Percentiles rank a stretch among this genome's conserved stretches.
phyloP scores from a whole-genome alignment of 2,329 filamentous ascomycete genomes.

The Calonectria ilicicola region DNA sequence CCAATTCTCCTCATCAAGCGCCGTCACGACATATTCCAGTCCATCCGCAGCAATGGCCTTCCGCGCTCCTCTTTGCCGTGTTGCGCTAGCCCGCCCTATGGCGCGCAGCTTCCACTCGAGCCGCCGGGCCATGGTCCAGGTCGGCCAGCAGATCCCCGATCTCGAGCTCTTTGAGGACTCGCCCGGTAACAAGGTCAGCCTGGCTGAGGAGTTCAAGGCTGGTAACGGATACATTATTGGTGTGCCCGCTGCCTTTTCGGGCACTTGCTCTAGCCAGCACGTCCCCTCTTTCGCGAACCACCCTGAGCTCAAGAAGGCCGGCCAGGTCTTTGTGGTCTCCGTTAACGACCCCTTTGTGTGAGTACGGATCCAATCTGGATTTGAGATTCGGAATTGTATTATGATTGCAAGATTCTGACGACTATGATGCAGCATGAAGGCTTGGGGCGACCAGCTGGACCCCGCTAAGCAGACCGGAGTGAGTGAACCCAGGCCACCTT shows the following conservation, averaged over 20 bases:
- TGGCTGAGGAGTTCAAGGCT: constrained; percentile 78
- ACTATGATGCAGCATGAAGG: constrained; percentile 77
- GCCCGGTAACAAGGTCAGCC: constrained; percentile 92
- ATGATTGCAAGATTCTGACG: constrained; percentile 13
- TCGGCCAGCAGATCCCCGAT: constrained; percentile 83
- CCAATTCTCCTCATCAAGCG: constrained; percentile 10
- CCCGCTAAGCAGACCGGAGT: constrained; percentile 80
- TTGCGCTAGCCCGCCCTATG: constrained; percentile 46
- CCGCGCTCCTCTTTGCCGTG: constrained; percentile 50
- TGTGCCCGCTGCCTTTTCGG: constrained; percentile 82
- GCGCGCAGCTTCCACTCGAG: constrained; percentile 73
- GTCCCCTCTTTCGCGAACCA: constrained; percentile 89
- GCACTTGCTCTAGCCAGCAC: constrained; percentile 72
- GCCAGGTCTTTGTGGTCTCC: constrained; percentile 87
- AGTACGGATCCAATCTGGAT: constrained; percentile 49
- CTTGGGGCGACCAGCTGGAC: constrained; percentile 85
- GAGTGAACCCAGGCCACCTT: constrained; percentile 54
- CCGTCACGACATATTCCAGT: constrained; percentile 14
- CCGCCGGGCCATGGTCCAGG: constrained; percentile 73
- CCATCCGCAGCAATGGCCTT: constrained; percentile 49
- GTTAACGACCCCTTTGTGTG: constrained; percentile 97
- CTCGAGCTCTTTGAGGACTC: constrained; percentile 84
- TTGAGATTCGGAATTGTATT: neutral
- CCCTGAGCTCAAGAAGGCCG: constrained; percentile 81
- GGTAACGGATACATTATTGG: constrained; percentile 87